Percentiles rank a stretch among this genome's conserved stretches.
These are phyloP conservation scores for Fusarium sp. DNA, from an alignment of 2,329 filamentous ascomycete species.

Conservation along the genomic window DNA sequence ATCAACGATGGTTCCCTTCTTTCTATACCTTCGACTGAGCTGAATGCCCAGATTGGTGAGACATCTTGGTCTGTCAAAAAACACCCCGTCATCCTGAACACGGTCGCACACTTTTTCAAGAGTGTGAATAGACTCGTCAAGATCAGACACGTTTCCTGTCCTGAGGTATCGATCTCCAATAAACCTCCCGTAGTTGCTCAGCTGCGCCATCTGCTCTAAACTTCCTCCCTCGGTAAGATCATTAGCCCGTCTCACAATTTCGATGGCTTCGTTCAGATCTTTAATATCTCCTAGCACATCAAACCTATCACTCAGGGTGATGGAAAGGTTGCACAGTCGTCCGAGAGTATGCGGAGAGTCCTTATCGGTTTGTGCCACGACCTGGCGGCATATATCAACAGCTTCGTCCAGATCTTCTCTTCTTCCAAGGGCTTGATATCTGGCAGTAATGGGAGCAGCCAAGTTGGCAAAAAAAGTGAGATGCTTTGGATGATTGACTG, in stretches of 20 bases:
- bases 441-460: not conserved
- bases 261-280: not conserved
- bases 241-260: not conserved
- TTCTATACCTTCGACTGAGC: too few relatives aligned
- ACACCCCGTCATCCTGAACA: too few relatives aligned
- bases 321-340: not conserved
- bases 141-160: accelerated
- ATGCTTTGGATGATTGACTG: not conserved
- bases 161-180: too few relatives aligned
- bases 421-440: not conserved
- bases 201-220: too few relatives aligned
- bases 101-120: too few relatives aligned
- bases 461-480: not conserved
- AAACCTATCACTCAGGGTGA: not conserved
- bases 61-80: too few relatives aligned
- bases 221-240: too few relatives aligned
- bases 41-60: too few relatives aligned
- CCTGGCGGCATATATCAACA: not conserved
- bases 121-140: accelerated
- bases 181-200: too few relatives aligned
- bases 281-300: accelerated
- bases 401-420: not conserved
- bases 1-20: too few relatives aligned
- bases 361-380: not conserved
- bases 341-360: not conserved